phyloP scores from a whole-genome alignment of 768 basidiomycete species.

The Sutorius australiensis region DNA sequence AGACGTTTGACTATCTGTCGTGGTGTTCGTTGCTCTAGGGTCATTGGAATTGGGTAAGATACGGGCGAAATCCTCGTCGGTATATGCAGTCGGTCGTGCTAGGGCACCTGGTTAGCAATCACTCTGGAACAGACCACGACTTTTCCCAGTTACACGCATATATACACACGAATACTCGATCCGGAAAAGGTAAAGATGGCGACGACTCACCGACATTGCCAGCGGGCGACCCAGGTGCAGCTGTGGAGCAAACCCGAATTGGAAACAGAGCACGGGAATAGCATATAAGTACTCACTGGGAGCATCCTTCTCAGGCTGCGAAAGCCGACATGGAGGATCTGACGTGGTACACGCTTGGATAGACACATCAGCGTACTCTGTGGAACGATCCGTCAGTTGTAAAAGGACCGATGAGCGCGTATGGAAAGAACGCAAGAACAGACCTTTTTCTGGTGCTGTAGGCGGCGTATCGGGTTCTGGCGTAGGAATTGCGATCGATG shows the following conservation, averaged over 20 bases:
- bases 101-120: conserved; percentile 2
- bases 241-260: neutral
- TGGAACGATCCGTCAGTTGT: neutral
- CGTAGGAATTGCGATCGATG: neutral
- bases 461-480: neutral
- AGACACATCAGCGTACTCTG: conserved; percentile 14
- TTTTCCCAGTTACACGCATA: neutral
- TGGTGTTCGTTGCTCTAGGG: neutral
- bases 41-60: neutral
- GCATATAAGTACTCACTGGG: conserved; percentile 7
- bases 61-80: conserved; percentile 1
- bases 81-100: conserved; percentile 6
- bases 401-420: neutral
- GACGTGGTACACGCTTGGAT: conserved; percentile 7
- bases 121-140: neutral
- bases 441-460: conserved; percentile 3
- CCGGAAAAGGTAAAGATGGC: neutral
- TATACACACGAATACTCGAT: neutral
- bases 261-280: neutral
- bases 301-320: neutral
- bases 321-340: neutral
- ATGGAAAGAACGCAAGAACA: neutral
- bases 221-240: neutral
- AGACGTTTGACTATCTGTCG: neutral
- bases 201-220: conserved; percentile 7